Percentiles rank a stretch among this genome's conserved stretches.
These are phyloP conservation scores for Diplodia mutila DNA, from an alignment of 2,329 filamentous ascomycete species.

Conservation along the genomic window DNA sequence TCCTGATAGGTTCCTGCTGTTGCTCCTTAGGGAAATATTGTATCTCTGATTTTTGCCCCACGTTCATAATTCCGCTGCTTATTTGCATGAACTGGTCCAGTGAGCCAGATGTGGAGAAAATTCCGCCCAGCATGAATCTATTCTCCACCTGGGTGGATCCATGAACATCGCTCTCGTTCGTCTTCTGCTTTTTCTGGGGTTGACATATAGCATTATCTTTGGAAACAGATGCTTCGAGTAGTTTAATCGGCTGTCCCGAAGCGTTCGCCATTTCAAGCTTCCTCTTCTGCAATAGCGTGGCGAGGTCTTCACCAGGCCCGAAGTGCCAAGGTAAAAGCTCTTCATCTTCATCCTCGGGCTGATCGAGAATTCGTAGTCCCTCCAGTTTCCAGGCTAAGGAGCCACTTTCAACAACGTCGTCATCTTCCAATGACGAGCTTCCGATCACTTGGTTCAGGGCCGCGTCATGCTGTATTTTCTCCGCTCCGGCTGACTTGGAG, in stretches of 20 bases:
- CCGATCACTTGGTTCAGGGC: constrained; percentile 42
- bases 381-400: constrained; percentile 53
- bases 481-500: constrained; percentile 43
- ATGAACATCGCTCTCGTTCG: background rate
- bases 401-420: constrained; percentile 45
- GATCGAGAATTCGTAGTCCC: constrained; percentile 51
- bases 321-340: constrained; percentile 35
- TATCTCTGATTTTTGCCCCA: background rate
- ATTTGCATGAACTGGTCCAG: constrained; percentile 57
- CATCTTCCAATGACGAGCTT: constrained; percentile 37
- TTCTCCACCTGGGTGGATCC: background rate
- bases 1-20: background rate
- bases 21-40: background rate
- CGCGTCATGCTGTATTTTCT: constrained; percentile 47
- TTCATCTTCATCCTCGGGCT: constrained; percentile 42
- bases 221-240: background rate
- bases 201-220: background rate
- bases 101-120: constrained; percentile 48
- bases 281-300: constrained; percentile 46
- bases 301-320: constrained; percentile 37
- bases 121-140: constrained; percentile 29
- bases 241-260: background rate
- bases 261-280: constrained; percentile 36
- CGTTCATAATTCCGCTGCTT: constrained; percentile 31
- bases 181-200: background rate